Evolutionary conservation across 768 basidiomycete species (phyloP).

Genomic region (Tubosaeta sp.): DNA sequence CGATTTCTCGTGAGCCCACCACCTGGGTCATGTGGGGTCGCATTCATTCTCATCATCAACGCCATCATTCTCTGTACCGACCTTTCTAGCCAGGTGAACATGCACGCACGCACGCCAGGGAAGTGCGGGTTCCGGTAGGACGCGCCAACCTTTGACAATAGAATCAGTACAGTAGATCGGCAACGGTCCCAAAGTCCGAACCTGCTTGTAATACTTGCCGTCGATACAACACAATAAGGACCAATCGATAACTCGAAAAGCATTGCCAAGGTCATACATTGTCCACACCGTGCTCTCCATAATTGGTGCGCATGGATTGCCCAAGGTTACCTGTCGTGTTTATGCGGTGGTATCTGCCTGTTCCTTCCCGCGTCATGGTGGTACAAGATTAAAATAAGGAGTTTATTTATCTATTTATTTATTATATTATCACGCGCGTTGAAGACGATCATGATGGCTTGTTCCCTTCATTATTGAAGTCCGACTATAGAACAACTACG

Average conservation of each 20-base stretch:
- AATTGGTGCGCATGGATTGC: constrained; percentile 50
- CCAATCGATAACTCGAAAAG: background rate
- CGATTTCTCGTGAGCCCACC: constrained; percentile 21
- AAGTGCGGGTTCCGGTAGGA: constrained; percentile 74
- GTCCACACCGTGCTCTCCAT: constrained; percentile 52
- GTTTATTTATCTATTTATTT: constrained; percentile 3
- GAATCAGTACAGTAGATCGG: background rate
- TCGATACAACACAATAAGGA: constrained; percentile 4
- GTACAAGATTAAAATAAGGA: background rate
- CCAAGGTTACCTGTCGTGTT: constrained; percentile 22
- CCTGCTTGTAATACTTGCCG: constrained; percentile 28
- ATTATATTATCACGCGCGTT: too few relatives aligned
- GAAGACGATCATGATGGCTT: background rate
- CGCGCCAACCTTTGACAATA: constrained; percentile 43
- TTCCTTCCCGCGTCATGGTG: constrained; percentile 11
- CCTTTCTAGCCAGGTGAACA: constrained; percentile 53
- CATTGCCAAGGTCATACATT: constrained; percentile 36
- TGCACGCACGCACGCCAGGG: constrained; percentile 55
- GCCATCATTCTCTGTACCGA: constrained; percentile 16
- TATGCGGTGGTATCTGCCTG: constrained; percentile 21
- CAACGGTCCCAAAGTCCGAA: background rate
- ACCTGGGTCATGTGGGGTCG: constrained; percentile 17
- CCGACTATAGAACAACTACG: background rate
- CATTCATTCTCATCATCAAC: background rate
- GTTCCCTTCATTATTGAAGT: background rate